Base-by-base conservation (phyloP, 192 early-diverging fungal species). In the Phycomyces blakesleeanus region DNA sequence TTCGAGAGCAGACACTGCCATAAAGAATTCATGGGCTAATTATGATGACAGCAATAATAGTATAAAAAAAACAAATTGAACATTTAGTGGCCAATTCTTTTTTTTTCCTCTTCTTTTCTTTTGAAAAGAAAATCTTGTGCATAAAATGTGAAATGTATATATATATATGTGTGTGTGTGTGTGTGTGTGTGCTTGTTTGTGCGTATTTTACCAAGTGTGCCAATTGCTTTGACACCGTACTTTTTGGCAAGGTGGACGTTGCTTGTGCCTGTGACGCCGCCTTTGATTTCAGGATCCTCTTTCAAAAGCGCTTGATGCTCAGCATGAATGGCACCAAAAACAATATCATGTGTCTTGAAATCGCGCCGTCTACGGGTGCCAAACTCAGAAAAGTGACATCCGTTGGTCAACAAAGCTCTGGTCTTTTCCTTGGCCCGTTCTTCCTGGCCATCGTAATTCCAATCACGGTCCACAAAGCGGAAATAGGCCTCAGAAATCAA, bases 331-430 rank as follows among this genome's bases (percentile, higher is more conserved):
- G 70, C 80, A 8, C 68, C 57, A 57, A 91, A 62, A 5, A 91
- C 83, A 11, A 84, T 81, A 54, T 87, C 74, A 25, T 90, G 88
- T 0, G 89, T 85, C 22, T 74, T 69, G 62, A 83, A 87, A 59
- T 86, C 81, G 1, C 89, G 82, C 14, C 90, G 76, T 27, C 90
- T 67, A 6, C 90, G 69, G 0, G 89, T 91, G 25, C 91, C 91
- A 81, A 92, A 91, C 58, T 92, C 91, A 21, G 87, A 83, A 74
- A 92, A 91, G 24, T 56, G 73, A 64, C 87, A 89, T 10, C 87
- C 87, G 1, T 75, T 75, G 5, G 73, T 57, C 10, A 81, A 61
- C 0, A 92, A 73, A 20, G 49, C 12, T n/a, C 65, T 44, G 0
- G 80, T 71, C 69, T 92, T 91, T 21, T 51, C 54, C 1, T 52